phyloP scores from a whole-genome alignment of 2,329 filamentous ascomycete genomes.

The Fusarium nodosum region DNA sequence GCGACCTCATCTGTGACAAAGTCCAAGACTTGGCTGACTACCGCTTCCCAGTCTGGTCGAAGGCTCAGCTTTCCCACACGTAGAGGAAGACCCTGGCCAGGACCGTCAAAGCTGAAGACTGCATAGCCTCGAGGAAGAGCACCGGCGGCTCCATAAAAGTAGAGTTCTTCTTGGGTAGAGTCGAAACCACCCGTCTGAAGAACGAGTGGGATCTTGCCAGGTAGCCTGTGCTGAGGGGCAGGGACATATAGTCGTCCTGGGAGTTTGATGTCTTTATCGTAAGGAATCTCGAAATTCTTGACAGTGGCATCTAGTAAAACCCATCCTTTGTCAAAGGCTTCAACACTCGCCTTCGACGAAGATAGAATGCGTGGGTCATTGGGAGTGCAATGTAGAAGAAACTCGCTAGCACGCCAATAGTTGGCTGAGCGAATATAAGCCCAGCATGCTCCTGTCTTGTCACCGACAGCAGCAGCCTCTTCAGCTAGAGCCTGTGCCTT shows the following conservation, averaged over 20 bases:
- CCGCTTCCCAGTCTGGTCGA: slow-evolving; percentile 57
- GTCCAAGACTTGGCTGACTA: slow-evolving; percentile 53
- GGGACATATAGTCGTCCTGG: slow-evolving; percentile 58
- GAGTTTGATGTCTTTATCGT: slow-evolving; percentile 51
- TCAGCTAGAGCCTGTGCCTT: slow-evolving; percentile 54
- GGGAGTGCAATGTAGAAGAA: slow-evolving; percentile 47
- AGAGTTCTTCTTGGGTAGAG: slow-evolving; percentile 58
- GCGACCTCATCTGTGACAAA: slow-evolving; percentile 41
- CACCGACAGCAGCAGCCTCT: slow-evolving; percentile 50
- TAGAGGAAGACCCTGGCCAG: slow-evolving; percentile 59
- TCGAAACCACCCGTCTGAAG: slow-evolving; percentile 56
- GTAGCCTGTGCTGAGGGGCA: slow-evolving; percentile 23
- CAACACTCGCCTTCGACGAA: slow-evolving; percentile 5
- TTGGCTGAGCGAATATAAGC: slow-evolving; percentile 59
- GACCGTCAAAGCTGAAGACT: slow-evolving; percentile 61
- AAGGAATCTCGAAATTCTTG: slow-evolving; percentile 56
- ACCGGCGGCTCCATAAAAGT: slow-evolving; percentile 49
- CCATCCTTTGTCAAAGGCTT: slow-evolving; percentile 48
- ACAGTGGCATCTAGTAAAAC: slow-evolving; percentile 49
- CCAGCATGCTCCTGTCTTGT: slow-evolving; percentile 51
- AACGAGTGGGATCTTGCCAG: slow-evolving; percentile 54
- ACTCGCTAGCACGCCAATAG: slow-evolving; percentile 56
- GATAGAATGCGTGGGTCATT: slow-evolving; percentile 50
- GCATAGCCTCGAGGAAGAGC: slow-evolving; percentile 57
- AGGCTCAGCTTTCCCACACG: slow-evolving; percentile 48